Evolutionary conservation across 106 monocot genomes (phyloP).

Genomic region (Phalaenopsis aphrodite): DNA sequence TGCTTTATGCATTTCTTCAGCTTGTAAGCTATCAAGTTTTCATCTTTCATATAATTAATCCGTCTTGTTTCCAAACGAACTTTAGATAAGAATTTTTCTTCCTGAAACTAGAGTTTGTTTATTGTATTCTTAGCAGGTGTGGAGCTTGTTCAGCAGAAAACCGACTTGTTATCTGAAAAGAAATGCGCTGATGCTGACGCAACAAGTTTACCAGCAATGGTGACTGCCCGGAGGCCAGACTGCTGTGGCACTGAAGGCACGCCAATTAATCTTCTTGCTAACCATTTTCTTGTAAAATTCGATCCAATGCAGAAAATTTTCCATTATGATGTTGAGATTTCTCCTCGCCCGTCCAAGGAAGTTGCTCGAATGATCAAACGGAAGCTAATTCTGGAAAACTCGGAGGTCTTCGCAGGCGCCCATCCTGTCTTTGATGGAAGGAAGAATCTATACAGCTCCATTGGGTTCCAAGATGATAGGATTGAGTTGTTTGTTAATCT

Average conservation of each 20-base stretch:
- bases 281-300: slow-evolving; percentile 74
- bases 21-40: too few relatives aligned
- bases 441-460: slow-evolving; percentile 60
- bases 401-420: slow-evolving; percentile 30
- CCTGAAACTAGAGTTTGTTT: not conserved
- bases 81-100: not conserved
- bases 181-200: not conserved
- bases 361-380: slow-evolving; percentile 67
- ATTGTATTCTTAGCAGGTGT: slow-evolving; percentile 22
- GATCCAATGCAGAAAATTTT: slow-evolving; percentile 61
- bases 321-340: slow-evolving; percentile 79
- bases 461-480: slow-evolving; percentile 50
- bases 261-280: slow-evolving; percentile 54
- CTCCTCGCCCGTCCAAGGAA: slow-evolving; percentile 74
- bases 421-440: slow-evolving; percentile 78
- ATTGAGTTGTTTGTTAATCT: slow-evolving; percentile 64
- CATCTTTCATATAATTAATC: not conserved
- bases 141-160: slow-evolving; percentile 25
- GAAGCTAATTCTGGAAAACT: slow-evolving; percentile 66
- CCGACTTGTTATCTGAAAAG: not conserved
- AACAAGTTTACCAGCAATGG: slow-evolving; percentile 11
- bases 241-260: slow-evolving; percentile 49
- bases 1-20: not conserved
- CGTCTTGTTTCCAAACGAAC: not conserved
- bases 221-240: slow-evolving; percentile 45